A percentile compares a stretch with the other conserved stretches of the same genome.
Conservation (phyloP, 306 rosid species). For the Abrus pulchellus region DNA sequence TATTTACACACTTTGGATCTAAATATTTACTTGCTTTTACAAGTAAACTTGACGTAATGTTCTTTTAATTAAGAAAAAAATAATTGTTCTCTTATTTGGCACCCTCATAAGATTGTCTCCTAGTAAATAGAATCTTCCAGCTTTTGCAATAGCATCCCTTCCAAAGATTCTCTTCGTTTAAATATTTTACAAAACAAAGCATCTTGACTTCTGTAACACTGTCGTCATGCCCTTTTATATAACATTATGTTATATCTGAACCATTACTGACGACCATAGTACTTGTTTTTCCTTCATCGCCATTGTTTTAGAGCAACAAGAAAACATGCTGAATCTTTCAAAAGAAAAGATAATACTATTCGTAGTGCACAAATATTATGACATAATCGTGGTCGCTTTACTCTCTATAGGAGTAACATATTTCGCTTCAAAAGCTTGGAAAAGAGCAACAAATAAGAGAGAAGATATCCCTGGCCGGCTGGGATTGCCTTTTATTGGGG, state of each 20-base stretch:
- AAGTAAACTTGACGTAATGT: neutral
- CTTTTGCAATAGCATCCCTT: neutral
- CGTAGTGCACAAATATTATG: constrained; percentile 46
- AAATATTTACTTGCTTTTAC: neutral
- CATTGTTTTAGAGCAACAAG: constrained; percentile 29
- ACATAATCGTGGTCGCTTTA: constrained; percentile 48
- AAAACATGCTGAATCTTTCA: constrained; percentile 51
- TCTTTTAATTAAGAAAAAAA: neutral
- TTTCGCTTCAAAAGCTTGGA: constrained; percentile 60
- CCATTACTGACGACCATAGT: neutral
- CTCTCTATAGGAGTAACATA: constrained; percentile 54
- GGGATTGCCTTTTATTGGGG: constrained; percentile 76
- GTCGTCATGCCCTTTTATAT: constrained; percentile 27
- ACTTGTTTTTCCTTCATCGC: constrained; percentile 39
- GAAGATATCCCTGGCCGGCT: constrained; percentile 65
- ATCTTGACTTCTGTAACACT: constrained; percentile 4
- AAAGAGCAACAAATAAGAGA: constrained; percentile 41
- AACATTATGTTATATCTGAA: constrained; percentile 27
- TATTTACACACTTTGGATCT: neutral
- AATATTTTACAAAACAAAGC: constrained; percentile 34
- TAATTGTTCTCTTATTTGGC: neutral
- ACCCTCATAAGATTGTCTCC: constrained; percentile 39
- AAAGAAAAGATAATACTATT: constrained; percentile 56
- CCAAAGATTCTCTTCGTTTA: constrained; percentile 47
- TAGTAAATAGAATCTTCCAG: constrained; percentile 45